Evolutionary conservation across 192 early-diverging fungal species (phyloP).

Genomic region (Diversispora eburnea): DNA sequence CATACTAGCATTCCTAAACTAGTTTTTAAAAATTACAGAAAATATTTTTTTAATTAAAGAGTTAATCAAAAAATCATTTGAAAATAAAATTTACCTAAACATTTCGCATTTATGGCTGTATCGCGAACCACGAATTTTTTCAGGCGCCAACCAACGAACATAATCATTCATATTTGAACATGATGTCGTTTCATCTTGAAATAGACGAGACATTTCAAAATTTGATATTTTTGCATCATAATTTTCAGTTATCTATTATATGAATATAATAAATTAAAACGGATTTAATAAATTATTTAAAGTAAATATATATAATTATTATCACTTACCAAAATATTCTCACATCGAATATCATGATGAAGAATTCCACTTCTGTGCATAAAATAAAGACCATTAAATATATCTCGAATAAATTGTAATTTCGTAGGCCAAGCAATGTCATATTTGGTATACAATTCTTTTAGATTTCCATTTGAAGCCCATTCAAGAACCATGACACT

Average conservation of each 20-base stretch:
- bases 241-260: background rate
- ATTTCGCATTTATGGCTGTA: slow-evolving; percentile 22
- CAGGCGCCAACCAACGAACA: slow-evolving; percentile 18
- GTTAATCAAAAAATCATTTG: background rate
- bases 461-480: background rate
- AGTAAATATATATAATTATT: no score
- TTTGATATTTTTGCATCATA: slow-evolving; percentile 18
- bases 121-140: background rate
- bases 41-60: background rate
- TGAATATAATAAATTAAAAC: background rate
- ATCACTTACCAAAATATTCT: slow-evolving; percentile 8
- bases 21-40: background rate
- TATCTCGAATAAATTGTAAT: background rate
- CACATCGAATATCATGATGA: slow-evolving; percentile 14
- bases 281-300: no score
- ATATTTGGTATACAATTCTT: background rate
- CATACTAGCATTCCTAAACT: slow-evolving; percentile 21
- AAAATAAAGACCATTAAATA: background rate
- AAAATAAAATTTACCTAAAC: background rate
- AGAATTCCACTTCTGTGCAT: background rate
- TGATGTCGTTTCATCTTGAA: background rate
- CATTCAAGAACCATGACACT: slow-evolving; percentile 1
- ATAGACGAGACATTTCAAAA: background rate
- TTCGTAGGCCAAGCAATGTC: slow-evolving; percentile 7
- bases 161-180: background rate